Evolutionary conservation across 2,329 filamentous ascomycete species (phyloP), one percentile per base, ranked within the genome.

Genomic region (Aspergillus novofumigatus): DNA sequence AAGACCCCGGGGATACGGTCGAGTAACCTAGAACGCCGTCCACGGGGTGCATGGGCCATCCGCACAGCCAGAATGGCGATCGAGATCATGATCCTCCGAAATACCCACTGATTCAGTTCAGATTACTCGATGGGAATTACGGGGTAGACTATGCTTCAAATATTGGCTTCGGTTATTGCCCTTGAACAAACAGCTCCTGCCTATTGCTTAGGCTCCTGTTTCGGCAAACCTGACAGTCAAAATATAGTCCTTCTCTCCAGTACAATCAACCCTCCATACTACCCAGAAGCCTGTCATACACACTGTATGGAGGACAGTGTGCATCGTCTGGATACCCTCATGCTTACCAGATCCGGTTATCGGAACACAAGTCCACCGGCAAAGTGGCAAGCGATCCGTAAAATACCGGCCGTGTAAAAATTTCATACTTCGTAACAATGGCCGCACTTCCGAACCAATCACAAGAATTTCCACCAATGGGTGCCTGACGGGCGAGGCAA

Each of bases 251-350:
- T 35, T 38, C 32, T 38, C 14, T 17, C 4, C 6, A 35, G 32
- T 17, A 35, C 32, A 7, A 35, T 35, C 14, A 17, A 14, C 5
- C 32, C 32, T 35, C 32, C 32, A 38, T 17, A 38, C 32, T 38
- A 38, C 5, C 1, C 32, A 17, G 14, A 38, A 38, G 14, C 32
- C 20, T 20, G n/a, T 10, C 42, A 20, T 45, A 21, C 21, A 74
- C 1, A 10, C 17, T 23, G 9, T 45, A 21, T 4, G 42, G n/a
- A 10, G 42, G 17, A 10, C 42, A 23, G 42, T 45, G 42, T 45
- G 42, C 21, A 23, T 14, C 3, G 20, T 38, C 11, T 26, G 50
- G 25, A 53, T 53, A 54, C 51, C 51, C 38, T 53, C 51, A 53
- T 25, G 21, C 17, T 44, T 53, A 25, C 51, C 51, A 29, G 10